Conservation (phyloP, 805 yeast species). For the Metschnikowia bowlesiae region DNA sequence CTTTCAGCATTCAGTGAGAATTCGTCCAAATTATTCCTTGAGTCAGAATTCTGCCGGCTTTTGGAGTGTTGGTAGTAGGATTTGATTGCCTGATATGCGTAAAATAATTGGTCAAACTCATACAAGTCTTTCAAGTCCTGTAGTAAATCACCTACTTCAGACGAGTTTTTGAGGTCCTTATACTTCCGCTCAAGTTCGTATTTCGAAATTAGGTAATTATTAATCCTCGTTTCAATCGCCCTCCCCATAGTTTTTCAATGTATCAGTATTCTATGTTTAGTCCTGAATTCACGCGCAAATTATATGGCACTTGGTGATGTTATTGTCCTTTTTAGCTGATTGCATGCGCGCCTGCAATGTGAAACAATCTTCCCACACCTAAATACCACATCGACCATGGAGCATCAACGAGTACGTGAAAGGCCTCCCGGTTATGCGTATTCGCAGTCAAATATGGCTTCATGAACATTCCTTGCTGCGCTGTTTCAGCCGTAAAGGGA, state of each 20-base stretch:
- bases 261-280: not conserved
- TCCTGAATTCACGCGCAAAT: not conserved
- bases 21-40: conserved; percentile 14
- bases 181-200: conserved; percentile 10
- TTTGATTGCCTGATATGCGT: conserved; percentile 22
- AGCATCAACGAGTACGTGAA: no score
- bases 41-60: conserved; percentile 11
- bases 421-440: no score
- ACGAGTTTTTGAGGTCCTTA: not conserved
- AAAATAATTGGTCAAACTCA: conserved; percentile 26
- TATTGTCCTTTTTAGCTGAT: not conserved
- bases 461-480: no score
- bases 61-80: conserved; percentile 23
- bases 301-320: not conserved
- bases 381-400: no score
- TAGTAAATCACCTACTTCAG: not conserved
- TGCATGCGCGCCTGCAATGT: not conserved
- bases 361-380: no score
- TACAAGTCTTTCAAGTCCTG: conserved; percentile 16
- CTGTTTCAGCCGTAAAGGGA: no score
- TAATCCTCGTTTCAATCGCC: conserved; percentile 10
- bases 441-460: no score
- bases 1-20: conserved; percentile 14
- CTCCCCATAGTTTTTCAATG: not conserved
- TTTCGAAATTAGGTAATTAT: conserved; percentile 7